These are phyloP conservation scores for Kuraishia capsulata DNA, from an alignment of 805 yeast species.

Conservation along the genomic window DNA sequence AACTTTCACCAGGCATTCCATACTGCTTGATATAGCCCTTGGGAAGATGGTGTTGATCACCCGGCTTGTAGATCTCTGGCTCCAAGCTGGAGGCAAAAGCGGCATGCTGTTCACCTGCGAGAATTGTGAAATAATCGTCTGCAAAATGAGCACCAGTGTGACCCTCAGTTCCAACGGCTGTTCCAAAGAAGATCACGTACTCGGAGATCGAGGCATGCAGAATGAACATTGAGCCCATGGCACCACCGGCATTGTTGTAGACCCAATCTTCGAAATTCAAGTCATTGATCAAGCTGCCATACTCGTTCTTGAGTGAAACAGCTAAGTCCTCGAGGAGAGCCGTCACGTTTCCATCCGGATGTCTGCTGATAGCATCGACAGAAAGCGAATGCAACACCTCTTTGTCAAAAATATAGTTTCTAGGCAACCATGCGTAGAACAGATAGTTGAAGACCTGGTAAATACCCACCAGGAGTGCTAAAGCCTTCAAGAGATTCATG, in stretches of 20 bases:
- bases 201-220: constrained; percentile 92
- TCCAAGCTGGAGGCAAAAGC: constrained; percentile 52
- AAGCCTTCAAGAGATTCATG: neutral
- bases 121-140: constrained; percentile 92
- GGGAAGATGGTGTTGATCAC: constrained; percentile 72
- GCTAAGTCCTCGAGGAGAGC: constrained; percentile 57
- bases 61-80: constrained; percentile 75
- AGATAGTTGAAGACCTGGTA: constrained; percentile 22
- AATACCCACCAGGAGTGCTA: neutral
- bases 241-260: constrained; percentile 96
- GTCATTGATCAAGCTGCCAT: constrained; percentile 70
- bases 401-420: constrained; percentile 62
- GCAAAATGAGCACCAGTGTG: constrained; percentile 95
- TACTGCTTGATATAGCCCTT: constrained; percentile 80
- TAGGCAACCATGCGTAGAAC: constrained; percentile 61
- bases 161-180: constrained; percentile 93
- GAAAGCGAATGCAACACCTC: constrained; percentile 49
- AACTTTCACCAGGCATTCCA: constrained; percentile 70
- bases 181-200: constrained; percentile 87
- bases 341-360: constrained; percentile 53
- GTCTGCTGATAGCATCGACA: constrained; percentile 38
- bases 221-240: constrained; percentile 95
- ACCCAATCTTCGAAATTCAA: constrained; percentile 82
- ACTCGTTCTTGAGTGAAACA: constrained; percentile 44
- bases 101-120: constrained; percentile 72